Evolutionary conservation across 2,329 filamentous ascomycete species (phyloP), one percentile per base, ranked within the genome.

Genomic region (Coleophoma crateriformis): DNA sequence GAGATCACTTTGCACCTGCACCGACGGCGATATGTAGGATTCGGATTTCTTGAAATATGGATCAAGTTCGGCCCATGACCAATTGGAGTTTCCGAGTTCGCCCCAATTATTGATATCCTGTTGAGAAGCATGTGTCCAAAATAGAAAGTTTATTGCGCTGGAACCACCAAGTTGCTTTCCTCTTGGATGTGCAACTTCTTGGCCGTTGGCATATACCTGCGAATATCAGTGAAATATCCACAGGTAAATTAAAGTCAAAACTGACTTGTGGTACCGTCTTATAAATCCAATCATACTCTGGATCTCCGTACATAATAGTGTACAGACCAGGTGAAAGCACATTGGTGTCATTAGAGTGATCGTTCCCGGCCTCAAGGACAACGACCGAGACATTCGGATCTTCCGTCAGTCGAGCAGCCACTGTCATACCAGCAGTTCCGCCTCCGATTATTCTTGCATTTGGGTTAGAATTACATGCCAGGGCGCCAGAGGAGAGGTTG

Each of bases 41-140:
- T 48, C n/a, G 15, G 66, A 66, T 54, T 71, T 71, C 14, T 60
- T 63, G 50, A 73, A 65, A 48, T 72, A 73, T 1, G 67, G 70
- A 0, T 64, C 55, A 15, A 74, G 55, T 13, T 57, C 54, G 8
- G 66, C 55, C 56, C 63, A 69, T 12, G 58, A 61, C 70, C 69
- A 74, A n/a, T 68, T 68, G 1, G 60, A 50, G 37, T 71, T 71
- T 0, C 68, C 69, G 7, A 73, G 50, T 1, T 53, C 55, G 15
- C 61, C 60, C 70, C 70, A 73, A 1, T 62, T 56, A 35, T 72
- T 57, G 37, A 70, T 65, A 33, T 68, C 65, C 3, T 57, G 50
- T 12, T 58, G 53, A 10, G 53, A 46, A 6, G 52, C 48, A 40
- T 50, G 48, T 3, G 52, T 48, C 39, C 45, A 49, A 58, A 64